Evolutionary conservation across 2,329 filamentous ascomycete genomes (phyloP).

Genomic region (Fusarium begoniae): DNA sequence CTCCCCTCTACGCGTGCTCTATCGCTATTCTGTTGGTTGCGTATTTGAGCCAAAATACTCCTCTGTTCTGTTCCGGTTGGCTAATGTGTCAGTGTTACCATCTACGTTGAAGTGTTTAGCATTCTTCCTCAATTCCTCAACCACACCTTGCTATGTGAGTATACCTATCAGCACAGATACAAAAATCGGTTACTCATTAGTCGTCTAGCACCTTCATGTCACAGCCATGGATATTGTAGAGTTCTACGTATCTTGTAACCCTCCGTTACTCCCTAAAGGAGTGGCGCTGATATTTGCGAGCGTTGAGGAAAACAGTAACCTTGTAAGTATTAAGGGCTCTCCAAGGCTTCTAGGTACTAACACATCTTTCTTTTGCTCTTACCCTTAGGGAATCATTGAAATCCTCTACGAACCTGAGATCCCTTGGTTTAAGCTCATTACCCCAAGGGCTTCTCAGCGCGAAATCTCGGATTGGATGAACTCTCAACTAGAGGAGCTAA

Average conservation of each 20-base stretch:
- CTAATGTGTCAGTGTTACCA: neutral
- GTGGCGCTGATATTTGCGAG: constrained; percentile 41
- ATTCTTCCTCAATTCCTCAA: constrained; percentile 16
- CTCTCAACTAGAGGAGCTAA: constrained; percentile 27
- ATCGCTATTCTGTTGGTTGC: neutral
- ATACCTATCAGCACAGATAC: neutral
- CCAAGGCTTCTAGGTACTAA: neutral
- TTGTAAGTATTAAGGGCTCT: constrained; percentile 18
- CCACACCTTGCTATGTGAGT: neutral
- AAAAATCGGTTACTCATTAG: neutral
- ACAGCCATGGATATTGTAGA: constrained; percentile 39
- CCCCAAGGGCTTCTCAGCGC: neutral
- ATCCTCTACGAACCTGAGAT: constrained; percentile 50
- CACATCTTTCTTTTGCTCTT: neutral
- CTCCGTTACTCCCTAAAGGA: constrained; percentile 45
- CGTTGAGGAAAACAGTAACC: neutral
- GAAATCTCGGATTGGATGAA: constrained; percentile 33
- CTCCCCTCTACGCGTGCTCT: neutral
- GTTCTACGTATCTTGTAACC: constrained; percentile 49
- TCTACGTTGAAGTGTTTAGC: neutral
- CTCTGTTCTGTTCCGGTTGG: neutral
- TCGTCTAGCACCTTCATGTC: neutral
- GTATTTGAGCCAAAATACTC: neutral
- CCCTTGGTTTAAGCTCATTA: constrained; percentile 49
- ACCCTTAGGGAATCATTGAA: constrained; percentile 36